A percentile compares a stretch with the other conserved stretches of the same genome.
phyloP scores from a whole-genome alignment of 805 yeast species.

The Tetrapisispora fleetii region DNA sequence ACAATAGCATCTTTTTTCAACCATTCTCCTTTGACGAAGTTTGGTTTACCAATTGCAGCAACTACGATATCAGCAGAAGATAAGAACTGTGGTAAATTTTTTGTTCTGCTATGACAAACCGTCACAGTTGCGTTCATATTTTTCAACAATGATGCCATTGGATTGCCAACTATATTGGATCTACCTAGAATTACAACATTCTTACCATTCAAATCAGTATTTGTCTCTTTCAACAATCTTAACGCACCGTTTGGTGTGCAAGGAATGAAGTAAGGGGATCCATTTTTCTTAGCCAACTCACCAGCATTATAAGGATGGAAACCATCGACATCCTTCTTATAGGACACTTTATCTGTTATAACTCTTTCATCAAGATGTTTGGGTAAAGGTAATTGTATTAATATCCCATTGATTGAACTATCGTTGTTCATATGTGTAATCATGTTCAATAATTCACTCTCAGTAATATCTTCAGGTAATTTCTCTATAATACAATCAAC shows the following conservation, averaged over 20 bases:
- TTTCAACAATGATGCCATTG: slow-evolving; percentile 61
- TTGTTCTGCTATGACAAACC: slow-evolving; percentile 58
- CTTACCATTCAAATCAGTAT: slow-evolving; percentile 49
- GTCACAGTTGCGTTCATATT: slow-evolving; percentile 72
- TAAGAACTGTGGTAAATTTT: slow-evolving; percentile 41
- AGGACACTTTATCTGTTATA: slow-evolving; percentile 56
- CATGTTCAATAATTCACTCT: slow-evolving; percentile 43
- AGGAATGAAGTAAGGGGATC: slow-evolving; percentile 61
- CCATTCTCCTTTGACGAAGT: slow-evolving; percentile 80
- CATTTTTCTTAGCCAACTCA: slow-evolving; percentile 64
- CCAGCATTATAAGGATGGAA: slow-evolving; percentile 72
- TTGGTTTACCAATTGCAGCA: slow-evolving; percentile 85
- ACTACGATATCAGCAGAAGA: slow-evolving; percentile 66
- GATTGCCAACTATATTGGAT: slow-evolving; percentile 79
- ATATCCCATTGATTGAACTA: slow-evolving; percentile 54
- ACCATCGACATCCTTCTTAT: slow-evolving; percentile 74
- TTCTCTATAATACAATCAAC: slow-evolving; percentile 52
- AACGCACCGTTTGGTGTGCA: slow-evolving; percentile 81
- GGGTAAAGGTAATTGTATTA: slow-evolving; percentile 74
- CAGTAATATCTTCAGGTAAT: slow-evolving; percentile 46
- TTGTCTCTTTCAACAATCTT: slow-evolving; percentile 48
- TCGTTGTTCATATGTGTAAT: slow-evolving; percentile 51
- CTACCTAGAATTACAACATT: slow-evolving; percentile 80
- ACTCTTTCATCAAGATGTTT: slow-evolving; percentile 55
- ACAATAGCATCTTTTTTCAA: slow-evolving; percentile 76